phyloP scores from a whole-genome alignment of 1,284 basidiomycete species.

The Polyporus tsugae region DNA sequence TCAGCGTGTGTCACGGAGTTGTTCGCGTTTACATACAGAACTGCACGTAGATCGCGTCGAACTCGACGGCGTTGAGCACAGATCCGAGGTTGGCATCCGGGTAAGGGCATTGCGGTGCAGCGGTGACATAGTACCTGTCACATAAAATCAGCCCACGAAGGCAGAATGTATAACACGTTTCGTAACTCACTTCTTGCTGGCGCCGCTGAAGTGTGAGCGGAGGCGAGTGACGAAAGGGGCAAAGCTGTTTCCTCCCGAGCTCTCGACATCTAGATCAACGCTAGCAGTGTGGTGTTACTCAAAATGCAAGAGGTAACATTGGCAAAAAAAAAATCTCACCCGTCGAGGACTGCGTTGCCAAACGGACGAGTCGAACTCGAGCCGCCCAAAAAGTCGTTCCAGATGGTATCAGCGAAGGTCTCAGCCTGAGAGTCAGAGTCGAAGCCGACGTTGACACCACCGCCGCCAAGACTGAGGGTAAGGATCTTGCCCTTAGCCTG shows the following conservation, averaged over 20 bases:
- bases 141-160: neutral
- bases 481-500: conserved; percentile 71
- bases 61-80: conserved; percentile 58
- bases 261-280: conserved; percentile 72
- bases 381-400: conserved; percentile 70
- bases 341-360: conserved; percentile 68
- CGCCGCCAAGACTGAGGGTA: conserved; percentile 49
- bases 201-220: conserved; percentile 56
- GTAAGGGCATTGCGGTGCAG: conserved; percentile 62
- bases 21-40: conserved; percentile 43
- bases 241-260: conserved; percentile 58
- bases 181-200: conserved; percentile 57
- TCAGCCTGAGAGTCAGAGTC: conserved; percentile 58
- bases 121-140: conserved; percentile 67
- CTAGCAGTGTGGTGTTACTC: conserved; percentile 41
- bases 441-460: conserved; percentile 56
- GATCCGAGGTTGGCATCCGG: conserved; percentile 61
- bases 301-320: neutral
- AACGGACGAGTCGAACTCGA: conserved; percentile 66
- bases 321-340: conserved; percentile 49
- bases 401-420: conserved; percentile 65
- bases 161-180: neutral
- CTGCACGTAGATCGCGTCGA: conserved; percentile 69
- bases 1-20: neutral
- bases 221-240: conserved; percentile 66